Evolutionary conservation across 768 basidiomycete species (phyloP), one percentile per base, ranked within the genome.

Genomic region (Boletus rubroflammeus): DNA sequence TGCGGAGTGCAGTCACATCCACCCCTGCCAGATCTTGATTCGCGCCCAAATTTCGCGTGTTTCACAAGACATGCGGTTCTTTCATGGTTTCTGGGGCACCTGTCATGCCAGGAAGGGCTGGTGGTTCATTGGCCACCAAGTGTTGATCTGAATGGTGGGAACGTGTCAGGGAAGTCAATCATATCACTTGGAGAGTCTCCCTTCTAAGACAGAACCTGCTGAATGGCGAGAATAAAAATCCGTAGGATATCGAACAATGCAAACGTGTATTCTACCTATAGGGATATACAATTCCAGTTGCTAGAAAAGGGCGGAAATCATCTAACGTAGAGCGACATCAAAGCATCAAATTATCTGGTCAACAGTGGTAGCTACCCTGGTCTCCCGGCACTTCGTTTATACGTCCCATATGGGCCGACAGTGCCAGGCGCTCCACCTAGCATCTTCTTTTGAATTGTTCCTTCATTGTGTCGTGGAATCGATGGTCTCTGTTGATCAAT

Each of bases 341-440:
- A 42, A 26, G 15, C 3, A n/a, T 26, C 42, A 10, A n/a, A 43
- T 8, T 3, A 41, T 23, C 21, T 15, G 21, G 40, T n/a, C 42
- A n/a, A 21, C 28, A 34, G 17, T 11, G 10, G 10, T 31, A 8
- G 17, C 13, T 58, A 67, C 34, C 67, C 57, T 42, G 58, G 60
- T 39, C 55, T 40, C 25, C 47, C 56, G 10, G 50, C 39, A 44
- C 64, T 65, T 41, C 73, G 70, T 55, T 78, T 78, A 51, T 73
- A 75, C 34, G 75, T 73, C 36, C 74, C 79, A 58, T 72, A 81
- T 41, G 75, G 74, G 5, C 78, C 78, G 2, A 75, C 68, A 2
- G 68, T 70, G 29, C 74, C 65, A 38, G 67, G 67, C 25, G 65
- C 63, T 2, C 73, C 73, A n/a, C 70, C 71, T 9, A 75, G 42